Base-by-base conservation (phyloP, 495 filamentous ascomycete genomes). In the Aspergillus indologenus region DNA sequence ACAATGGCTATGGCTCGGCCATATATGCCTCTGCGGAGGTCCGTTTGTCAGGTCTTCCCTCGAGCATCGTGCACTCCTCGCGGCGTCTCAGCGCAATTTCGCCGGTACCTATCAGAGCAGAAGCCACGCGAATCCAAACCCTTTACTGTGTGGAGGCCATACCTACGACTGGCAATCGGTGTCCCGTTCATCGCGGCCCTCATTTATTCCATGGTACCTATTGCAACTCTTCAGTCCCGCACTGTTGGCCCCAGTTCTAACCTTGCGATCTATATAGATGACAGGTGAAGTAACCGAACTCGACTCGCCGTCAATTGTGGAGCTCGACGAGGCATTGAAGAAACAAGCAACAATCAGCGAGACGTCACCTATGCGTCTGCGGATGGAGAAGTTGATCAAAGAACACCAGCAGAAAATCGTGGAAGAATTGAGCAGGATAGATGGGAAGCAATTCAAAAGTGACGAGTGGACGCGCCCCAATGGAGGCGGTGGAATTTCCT, bases 311-410 rank as follows among this genome's bases (percentile, higher is more conserved):
- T 79, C 89, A 53, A 91, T 80, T 45, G 76, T 70, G 21, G 77
- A 80, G 55, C 63, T 80, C 48, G 77, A 80, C 56, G 73, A 75
- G 31, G 68, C 74, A 9, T 57, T 79, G 53, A 80, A 80, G 52
- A 63, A 72, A 58, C 71, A 76, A 53, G 69, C 73, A 29, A 58
- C 62, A 44, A 74, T 80, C 63, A 75, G 59, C 55, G 81, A 86
- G 43, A 75, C 80, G 62, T 96, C 91, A 9, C 92, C 95, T 0
- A 99, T 99, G 95, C 93, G 95, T 47, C 80, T 97, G 45, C 90
- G 92, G 43, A 98, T 98, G 94, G 95, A 98, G 73, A 82, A 87
- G 58, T 89, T 98, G 70, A 92, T 98, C 71, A 94, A 94, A 70
- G 82, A 89, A 56, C 88, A 97, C 62, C 94, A 99, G 68, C 82